Percentiles rank a stretch among this genome's conserved stretches.
These are phyloP conservation scores for Tuber melanosporum DNA, from an alignment of 495 filamentous ascomycete species.

Conservation along the genomic window DNA sequence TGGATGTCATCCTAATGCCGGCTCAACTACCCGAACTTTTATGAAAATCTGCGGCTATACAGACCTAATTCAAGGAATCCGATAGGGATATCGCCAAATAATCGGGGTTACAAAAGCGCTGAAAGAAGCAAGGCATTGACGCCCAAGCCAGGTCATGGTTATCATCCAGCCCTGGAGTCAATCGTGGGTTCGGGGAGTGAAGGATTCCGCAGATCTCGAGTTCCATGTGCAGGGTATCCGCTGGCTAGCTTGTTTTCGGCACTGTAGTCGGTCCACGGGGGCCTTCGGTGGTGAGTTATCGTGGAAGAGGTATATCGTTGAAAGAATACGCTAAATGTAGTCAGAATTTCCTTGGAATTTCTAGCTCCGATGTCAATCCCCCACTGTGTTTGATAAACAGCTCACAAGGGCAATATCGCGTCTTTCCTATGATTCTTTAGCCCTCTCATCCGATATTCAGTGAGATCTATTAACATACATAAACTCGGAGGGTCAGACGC, in stretches of 20 bases:
- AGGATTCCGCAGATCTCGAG: neutral
- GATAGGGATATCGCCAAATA: neutral
- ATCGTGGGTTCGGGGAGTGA: neutral
- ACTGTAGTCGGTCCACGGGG: neutral
- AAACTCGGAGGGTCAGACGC: neutral
- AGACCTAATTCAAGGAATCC: neutral
- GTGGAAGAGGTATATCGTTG: neutral
- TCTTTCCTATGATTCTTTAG: neutral
- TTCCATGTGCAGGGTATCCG: neutral
- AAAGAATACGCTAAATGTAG: neutral
- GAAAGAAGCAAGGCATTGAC: neutral
- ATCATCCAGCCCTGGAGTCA: neutral
- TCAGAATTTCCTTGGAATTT: neutral
- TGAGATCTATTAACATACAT: neutral
- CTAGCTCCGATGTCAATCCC: neutral
- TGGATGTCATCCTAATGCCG: neutral
- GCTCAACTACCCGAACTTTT: neutral
- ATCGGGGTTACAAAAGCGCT: neutral
- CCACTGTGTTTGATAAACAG: neutral
- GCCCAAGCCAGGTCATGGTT: neutral
- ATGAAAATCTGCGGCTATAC: neutral
- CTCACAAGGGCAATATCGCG: neutral
- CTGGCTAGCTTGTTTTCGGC: neutral
- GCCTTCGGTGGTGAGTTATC: neutral
- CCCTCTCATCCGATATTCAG: neutral